Percentiles rank a stretch among this genome's conserved stretches.
Conservation (phyloP, 371 early-diverging fungal genomes). For the Mucor circinelloides region DNA sequence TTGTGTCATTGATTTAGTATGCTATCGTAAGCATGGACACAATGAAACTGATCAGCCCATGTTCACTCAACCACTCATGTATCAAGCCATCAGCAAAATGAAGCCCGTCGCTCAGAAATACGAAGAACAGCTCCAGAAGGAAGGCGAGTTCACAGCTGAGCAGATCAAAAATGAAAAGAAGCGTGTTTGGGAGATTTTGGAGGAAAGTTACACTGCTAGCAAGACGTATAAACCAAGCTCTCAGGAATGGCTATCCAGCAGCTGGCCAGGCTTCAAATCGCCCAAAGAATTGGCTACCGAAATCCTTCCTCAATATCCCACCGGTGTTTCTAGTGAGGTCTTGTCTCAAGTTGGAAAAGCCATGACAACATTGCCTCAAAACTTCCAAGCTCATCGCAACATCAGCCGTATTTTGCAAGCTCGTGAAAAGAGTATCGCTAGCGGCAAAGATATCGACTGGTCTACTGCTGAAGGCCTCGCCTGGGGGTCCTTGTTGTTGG, state of each 20-base stretch:
- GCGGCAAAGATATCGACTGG: conserved; percentile 90
- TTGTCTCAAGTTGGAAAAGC: conserved; percentile 81
- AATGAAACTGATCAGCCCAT: conserved; percentile 98
- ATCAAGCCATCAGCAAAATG: conserved; percentile 86
- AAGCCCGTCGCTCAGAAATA: conserved; percentile 84
- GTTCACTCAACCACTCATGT: conserved; percentile 98
- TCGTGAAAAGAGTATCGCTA: conserved; percentile 76
- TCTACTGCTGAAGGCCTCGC: conserved; percentile 94
- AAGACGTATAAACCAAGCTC: conserved; percentile 87
- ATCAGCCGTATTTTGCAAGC: conserved; percentile 82
- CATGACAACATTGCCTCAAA: conserved; percentile 78
- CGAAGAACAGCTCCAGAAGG: conserved; percentile 75
- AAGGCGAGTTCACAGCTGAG: conserved; percentile 80
- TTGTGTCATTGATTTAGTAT: conserved; percentile 94
- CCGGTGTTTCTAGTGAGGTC: conserved; percentile 79
- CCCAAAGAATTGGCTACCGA: conserved; percentile 82
- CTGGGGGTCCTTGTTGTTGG: conserved; percentile 87
- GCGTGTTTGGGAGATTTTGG: conserved; percentile 87
- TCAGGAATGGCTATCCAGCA: conserved; percentile 93
- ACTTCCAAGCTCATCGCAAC: conserved; percentile 86
- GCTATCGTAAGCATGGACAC: conserved; percentile 97
- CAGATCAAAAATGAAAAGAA: conserved; percentile 87
- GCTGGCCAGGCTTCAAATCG: conserved; percentile 87
- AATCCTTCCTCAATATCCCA: conserved; percentile 65
- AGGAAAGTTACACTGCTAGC: conserved; percentile 87